Conservation (phyloP, 78 protist species). For the Speleostelium caveatum region DNA sequence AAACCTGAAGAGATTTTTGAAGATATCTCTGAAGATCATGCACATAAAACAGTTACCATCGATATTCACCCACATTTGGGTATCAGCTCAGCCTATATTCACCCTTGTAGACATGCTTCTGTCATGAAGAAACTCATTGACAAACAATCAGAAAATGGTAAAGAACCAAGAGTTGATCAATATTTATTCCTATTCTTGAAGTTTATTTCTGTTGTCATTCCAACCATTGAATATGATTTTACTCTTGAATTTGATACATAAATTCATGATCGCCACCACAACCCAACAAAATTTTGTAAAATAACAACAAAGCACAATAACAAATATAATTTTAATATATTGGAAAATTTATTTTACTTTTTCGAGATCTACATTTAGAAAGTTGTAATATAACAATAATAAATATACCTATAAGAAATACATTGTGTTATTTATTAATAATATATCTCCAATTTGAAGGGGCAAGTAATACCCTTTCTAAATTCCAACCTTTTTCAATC, state of each 20-base stretch:
- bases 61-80: constrained; percentile 96
- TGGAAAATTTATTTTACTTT: too few relatives aligned
- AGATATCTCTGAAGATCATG: constrained; percentile 97
- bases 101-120: constrained; percentile 92
- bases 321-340: too few relatives aligned
- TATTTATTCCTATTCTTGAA: constrained; percentile 95
- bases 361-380: neutral
- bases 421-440: too few relatives aligned
- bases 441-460: neutral
- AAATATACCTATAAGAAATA: neutral
- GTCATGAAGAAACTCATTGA: constrained; percentile 95
- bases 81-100: constrained; percentile 88
- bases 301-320: too few relatives aligned
- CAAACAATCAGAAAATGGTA: constrained; percentile 78
- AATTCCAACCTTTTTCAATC: neutral
- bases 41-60: constrained; percentile 97
- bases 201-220: constrained; percentile 95
- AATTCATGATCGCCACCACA: neutral
- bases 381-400: too few relatives aligned
- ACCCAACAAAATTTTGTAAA: too few relatives aligned
- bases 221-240: constrained; percentile 97
- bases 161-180: constrained; percentile 80
- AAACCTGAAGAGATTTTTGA: constrained; percentile 90
- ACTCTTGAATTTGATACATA: constrained; percentile 86
- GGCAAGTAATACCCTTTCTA: neutral